phyloP scores from a whole-genome alignment of 2,329 filamentous ascomycete species.

The Epichloe elymi region DNA sequence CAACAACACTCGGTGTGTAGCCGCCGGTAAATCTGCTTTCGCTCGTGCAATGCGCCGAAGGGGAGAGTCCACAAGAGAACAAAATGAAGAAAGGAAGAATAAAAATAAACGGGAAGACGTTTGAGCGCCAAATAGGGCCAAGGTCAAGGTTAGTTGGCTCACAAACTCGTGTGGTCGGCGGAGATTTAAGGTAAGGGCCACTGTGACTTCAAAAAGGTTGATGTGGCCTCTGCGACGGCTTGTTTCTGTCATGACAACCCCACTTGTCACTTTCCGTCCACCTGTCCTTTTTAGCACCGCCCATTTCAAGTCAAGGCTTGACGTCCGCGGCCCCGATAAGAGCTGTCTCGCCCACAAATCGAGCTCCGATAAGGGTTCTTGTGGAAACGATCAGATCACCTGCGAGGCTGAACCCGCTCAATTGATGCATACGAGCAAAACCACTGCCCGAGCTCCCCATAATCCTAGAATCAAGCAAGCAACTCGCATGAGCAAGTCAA shows the following conservation, averaged over 20 bases:
- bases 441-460: no score
- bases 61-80: no score
- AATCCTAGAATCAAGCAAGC: not conserved
- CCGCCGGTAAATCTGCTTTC: not conserved
- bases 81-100: no score
- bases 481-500: not conserved
- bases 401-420: not conserved
- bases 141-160: not conserved
- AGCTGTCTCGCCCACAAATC: not conserved
- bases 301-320: not conserved
- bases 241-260: conserved; percentile 7
- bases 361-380: conserved; percentile 4
- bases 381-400: not conserved
- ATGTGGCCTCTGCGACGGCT: conserved; percentile 20
- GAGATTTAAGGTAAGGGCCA: not conserved
- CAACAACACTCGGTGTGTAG: not conserved
- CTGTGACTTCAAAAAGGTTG: conserved; percentile 12
- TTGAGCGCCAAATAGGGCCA: no score
- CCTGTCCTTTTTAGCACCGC: not conserved
- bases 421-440: not conserved
- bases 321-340: conserved; percentile 3
- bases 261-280: conserved; percentile 1
- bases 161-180: not conserved
- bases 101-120: no score
- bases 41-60: not conserved